Conservation (phyloP, 441 rosid species). For the Jatropha multifida region DNA sequence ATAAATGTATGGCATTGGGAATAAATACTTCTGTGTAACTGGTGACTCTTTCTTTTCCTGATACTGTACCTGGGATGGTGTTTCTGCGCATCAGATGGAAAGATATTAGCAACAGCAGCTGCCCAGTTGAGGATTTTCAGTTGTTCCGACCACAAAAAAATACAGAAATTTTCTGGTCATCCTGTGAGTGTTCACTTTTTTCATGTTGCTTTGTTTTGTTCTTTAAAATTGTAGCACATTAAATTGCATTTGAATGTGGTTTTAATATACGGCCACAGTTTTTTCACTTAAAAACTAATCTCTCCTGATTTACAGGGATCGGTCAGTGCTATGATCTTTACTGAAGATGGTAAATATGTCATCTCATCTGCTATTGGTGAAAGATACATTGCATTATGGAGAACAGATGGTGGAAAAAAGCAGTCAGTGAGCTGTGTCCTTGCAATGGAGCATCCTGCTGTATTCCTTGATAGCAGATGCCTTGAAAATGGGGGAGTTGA, state of each 20-base stretch:
- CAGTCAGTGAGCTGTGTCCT: conserved; percentile 90
- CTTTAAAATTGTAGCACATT: neutral
- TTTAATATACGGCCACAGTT: conserved; percentile 1
- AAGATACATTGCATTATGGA: conserved; percentile 85
- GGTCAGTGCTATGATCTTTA: conserved; percentile 72
- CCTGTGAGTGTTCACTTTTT: conserved; percentile 66
- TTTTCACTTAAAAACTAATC: conserved; percentile 16
- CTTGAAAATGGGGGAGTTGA: conserved; percentile 41
- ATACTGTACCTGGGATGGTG: conserved; percentile 21
- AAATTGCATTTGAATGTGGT: conserved; percentile 13
- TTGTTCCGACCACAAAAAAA: conserved; percentile 73
- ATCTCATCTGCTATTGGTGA: conserved; percentile 85
- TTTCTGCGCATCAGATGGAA: conserved; percentile 59
- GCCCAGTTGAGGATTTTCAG: conserved; percentile 71
- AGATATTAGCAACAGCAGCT: conserved; percentile 74
- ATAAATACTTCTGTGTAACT: neutral
- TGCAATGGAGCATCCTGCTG: conserved; percentile 95
- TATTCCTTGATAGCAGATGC: conserved; percentile 66
- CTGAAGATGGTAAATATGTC: conserved; percentile 71
- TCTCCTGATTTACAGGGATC: conserved; percentile 55
- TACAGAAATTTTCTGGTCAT: conserved; percentile 91
- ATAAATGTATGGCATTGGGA: neutral
- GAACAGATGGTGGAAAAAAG: conserved; percentile 62
- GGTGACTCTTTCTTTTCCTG: conserved; percentile 4
- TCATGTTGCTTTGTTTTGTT: neutral